Evolutionary conservation across 2,329 filamentous ascomycete species (phyloP), one percentile per base, ranked within the genome.

Genomic region (Penicillium sp.): DNA sequence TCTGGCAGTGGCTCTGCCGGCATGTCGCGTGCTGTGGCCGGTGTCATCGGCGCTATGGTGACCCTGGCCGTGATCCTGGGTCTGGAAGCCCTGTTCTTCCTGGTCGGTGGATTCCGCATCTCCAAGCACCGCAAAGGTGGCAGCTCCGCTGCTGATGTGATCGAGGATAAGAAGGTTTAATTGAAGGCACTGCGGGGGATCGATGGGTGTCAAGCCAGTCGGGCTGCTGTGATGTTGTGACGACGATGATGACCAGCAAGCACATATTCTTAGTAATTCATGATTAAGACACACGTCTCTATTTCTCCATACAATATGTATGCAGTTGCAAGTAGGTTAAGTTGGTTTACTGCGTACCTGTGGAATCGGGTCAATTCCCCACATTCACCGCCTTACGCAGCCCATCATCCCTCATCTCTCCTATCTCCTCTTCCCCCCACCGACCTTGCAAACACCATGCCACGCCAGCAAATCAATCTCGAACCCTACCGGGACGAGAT

Each of bases 41-140:
- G 89, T 42, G 87, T 91, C 4, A 89, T 94, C 60, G 83, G 83
- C 28, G 83, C 83, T 0, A 78, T 85, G 74, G 81, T 86, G 14
- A 85, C 82, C 1, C 64, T 86, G 31, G 82, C 74, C 20, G 80
- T 85, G 9, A 71, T 85, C n/a, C 57, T 85, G 35, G 79, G 77
- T 0, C 44, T 80, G 9, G 77, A 79, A 54, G 74, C 70, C 1
- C 54, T 81, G 16, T 65, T 78, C 42, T 60, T 84, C 65, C 51
- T 82, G 35, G 44, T 78, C 6, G 79, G 75, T 52, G 81, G 81
- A 0, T 75, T 81, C 52, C 75, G 77, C 49, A 60, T 85, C n/a
- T 74, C 78, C 3, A 79, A 72, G 56, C 82, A 80, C 70, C 76
- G 45, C 29, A 55, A 49, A 42, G 46, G 35, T 36, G 46, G 39